A percentile compares a stretch with the other conserved stretches of the same genome.
These are phyloP conservation scores for Usnea hakonensis DNA, from an alignment of 495 filamentous ascomycete species.

Conservation along the genomic window DNA sequence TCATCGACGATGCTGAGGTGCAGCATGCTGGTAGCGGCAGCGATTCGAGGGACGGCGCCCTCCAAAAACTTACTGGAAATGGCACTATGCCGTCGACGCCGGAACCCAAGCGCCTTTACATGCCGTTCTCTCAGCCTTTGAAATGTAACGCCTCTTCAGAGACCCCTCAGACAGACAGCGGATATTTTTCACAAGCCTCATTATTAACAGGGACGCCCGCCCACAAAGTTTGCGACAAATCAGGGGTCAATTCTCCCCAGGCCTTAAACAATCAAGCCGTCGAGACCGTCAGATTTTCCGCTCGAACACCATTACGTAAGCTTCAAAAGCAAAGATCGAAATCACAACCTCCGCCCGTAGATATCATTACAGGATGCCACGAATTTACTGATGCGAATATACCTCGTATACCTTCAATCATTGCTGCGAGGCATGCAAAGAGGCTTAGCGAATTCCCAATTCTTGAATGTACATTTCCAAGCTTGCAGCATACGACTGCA, in stretches of 20 bases:
- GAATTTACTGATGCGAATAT: constrained; percentile 12
- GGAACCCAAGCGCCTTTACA: background rate
- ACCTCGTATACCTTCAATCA: constrained; percentile 23
- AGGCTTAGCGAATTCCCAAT: constrained; percentile 19
- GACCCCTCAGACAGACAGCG: constrained; percentile 13
- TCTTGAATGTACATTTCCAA: constrained; percentile 24
- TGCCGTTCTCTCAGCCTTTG: background rate
- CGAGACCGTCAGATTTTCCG: constrained; percentile 3
- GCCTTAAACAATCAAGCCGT: background rate
- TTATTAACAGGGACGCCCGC: background rate
- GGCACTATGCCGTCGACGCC: background rate
- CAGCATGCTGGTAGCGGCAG: background rate
- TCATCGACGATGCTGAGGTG: constrained; percentile 13
- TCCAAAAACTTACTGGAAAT: constrained; percentile 12
- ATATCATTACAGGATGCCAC: constrained; percentile 11
- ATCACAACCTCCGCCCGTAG: constrained; percentile 17
- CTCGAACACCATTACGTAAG: constrained; percentile 11
- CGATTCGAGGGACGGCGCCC: constrained; percentile 14
- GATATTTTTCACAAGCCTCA: constrained; percentile 17
- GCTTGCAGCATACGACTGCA: constrained; percentile 14
- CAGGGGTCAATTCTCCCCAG: background rate
- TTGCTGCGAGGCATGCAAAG: constrained; percentile 22
- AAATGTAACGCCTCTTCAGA: constrained; percentile 4
- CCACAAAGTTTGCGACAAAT: background rate
- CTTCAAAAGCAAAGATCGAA: constrained; percentile 20